Evolutionary conservation across 208 protist species (phyloP).

Genomic region (Leishmania gerbilli): DNA sequence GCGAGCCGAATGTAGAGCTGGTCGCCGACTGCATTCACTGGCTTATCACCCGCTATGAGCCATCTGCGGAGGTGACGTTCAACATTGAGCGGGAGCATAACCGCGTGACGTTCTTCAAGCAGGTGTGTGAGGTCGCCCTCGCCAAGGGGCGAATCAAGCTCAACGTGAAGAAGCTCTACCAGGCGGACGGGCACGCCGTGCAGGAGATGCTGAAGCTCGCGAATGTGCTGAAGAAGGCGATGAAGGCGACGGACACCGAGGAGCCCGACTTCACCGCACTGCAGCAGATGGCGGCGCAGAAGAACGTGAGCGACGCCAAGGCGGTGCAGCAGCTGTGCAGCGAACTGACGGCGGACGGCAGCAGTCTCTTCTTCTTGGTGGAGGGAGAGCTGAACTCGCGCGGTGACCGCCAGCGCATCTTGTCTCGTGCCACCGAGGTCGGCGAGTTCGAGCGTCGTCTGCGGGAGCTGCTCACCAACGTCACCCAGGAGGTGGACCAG

Average conservation of each 20-base stretch:
- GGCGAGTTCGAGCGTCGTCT: slow-evolving; percentile 92
- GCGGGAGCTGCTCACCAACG: slow-evolving; percentile 68
- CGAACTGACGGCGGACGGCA: slow-evolving; percentile 88
- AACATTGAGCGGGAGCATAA: slow-evolving; percentile 91
- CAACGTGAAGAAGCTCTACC: slow-evolving; percentile 95
- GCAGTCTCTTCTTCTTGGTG: slow-evolving; percentile 89
- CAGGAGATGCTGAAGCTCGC: slow-evolving; percentile 96
- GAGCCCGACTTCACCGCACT: slow-evolving; percentile 75
- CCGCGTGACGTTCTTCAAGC: slow-evolving; percentile 94
- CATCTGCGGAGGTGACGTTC: slow-evolving; percentile 89
- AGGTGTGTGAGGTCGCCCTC: slow-evolving; percentile 82
- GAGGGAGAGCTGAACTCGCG: slow-evolving; percentile 77
- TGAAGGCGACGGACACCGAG: slow-evolving; percentile 73
- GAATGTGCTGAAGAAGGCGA: slow-evolving; percentile 88
- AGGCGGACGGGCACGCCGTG: slow-evolving; percentile 94
- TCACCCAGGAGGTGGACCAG: slow-evolving; percentile 82
- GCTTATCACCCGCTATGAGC: slow-evolving; percentile 94
- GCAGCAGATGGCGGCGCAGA: slow-evolving; percentile 88
- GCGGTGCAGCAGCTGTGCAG: slow-evolving; percentile 88
- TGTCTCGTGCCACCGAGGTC: slow-evolving; percentile 88
- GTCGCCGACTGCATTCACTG: slow-evolving; percentile 94
- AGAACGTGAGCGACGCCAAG: slow-evolving; percentile 84
- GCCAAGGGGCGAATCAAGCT: slow-evolving; percentile 92
- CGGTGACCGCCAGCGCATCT: slow-evolving; percentile 74
- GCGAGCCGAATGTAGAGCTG: slow-evolving; percentile 95